These are phyloP conservation scores for Paralagenidium karlingii DNA, from an alignment of 352 stramenopile species.

Conservation along the genomic window DNA sequence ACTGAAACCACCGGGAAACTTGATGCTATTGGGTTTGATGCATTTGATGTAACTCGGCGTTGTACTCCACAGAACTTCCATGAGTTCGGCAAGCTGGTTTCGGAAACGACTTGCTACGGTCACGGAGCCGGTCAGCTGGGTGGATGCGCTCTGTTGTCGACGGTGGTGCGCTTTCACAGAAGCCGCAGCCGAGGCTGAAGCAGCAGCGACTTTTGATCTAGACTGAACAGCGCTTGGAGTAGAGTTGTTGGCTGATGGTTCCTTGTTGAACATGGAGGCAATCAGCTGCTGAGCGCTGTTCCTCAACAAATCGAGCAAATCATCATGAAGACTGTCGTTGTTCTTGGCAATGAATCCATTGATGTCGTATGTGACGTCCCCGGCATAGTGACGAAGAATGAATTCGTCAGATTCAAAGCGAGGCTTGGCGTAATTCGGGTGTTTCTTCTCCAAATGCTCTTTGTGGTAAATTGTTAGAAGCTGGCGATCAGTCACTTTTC, in stretches of 20 bases:
- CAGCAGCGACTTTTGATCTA: not conserved
- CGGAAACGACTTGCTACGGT: conserved; percentile 64
- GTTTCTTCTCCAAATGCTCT: conserved; percentile 61
- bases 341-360: conserved; percentile 83
- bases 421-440: conserved; percentile 54
- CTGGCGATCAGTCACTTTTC: conserved; percentile 69
- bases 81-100: conserved; percentile 67
- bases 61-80: conserved; percentile 74
- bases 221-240: conserved; percentile 2
- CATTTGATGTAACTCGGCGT: conserved; percentile 92
- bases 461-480: conserved; percentile 71
- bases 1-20: conserved; percentile 84
- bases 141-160: conserved; percentile 34
- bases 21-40: conserved; percentile 92
- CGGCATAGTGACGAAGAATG: conserved; percentile 75
- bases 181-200: conserved; percentile 2
- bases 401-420: conserved; percentile 78
- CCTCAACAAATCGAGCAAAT: conserved; percentile 66
- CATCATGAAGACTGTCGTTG: conserved; percentile 83
- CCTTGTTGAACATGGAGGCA: conserved; percentile 35
- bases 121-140: conserved; percentile 45
- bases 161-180: conserved; percentile 1
- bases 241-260: conserved; percentile 7
- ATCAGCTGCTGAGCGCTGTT: conserved; percentile 51
- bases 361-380: conserved; percentile 70